Evolutionary conservation across 2,329 filamentous ascomycete species (phyloP).

Genomic region (Cryphonectria carpinicola): DNA sequence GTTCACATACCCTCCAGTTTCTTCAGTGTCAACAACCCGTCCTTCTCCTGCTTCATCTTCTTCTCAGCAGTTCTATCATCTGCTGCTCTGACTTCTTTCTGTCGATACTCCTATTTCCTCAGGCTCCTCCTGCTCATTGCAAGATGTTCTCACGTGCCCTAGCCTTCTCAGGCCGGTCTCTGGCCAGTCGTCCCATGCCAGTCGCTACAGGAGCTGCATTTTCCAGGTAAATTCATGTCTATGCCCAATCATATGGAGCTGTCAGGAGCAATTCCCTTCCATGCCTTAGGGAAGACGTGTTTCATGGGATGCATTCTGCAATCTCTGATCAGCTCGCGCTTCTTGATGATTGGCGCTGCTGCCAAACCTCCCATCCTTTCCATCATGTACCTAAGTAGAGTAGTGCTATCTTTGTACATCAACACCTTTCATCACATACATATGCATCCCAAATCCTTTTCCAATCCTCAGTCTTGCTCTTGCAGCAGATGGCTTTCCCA

Average conservation of each 20-base stretch:
- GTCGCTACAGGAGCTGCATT: constrained; percentile 11
- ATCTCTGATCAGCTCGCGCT: not conserved
- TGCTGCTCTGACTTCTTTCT: not conserved
- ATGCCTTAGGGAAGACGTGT: not conserved
- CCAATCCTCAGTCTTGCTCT: not conserved
- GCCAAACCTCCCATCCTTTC: not conserved
- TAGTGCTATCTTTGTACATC: constrained; percentile 12
- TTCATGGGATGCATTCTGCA: not conserved
- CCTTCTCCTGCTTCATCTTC: not conserved
- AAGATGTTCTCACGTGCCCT: constrained; percentile 16
- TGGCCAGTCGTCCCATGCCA: constrained; percentile 3
- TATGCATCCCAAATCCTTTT: not conserved
- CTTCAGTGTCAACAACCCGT: not conserved
- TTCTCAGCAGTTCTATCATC: not conserved
- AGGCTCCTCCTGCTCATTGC: not conserved
- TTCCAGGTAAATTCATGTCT: constrained; percentile 14
- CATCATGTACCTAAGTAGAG: constrained; percentile 10
- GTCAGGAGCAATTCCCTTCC: not conserved
- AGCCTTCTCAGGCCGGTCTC: constrained; percentile 8
- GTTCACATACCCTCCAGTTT: not conserved
- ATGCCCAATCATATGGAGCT: not conserved
- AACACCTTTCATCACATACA: constrained; percentile 8
- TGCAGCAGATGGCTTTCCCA: not conserved
- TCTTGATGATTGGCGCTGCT: not conserved
- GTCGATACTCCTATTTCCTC: not conserved